phyloP scores from a whole-genome alignment of 208 protist genomes.

The Herpetomonas tarakana region DNA sequence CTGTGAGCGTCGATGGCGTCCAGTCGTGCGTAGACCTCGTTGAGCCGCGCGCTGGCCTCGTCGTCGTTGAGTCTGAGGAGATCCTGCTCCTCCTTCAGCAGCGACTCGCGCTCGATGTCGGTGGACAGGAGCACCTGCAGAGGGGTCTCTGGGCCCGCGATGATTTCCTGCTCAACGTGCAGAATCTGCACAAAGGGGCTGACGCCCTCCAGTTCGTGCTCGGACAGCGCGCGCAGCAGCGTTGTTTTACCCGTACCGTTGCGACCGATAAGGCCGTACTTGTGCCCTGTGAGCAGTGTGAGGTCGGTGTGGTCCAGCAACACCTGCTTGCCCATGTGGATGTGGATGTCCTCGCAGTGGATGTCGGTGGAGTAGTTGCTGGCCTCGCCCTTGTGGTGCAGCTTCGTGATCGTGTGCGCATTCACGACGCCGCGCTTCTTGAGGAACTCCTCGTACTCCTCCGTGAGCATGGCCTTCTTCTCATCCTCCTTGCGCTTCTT shows the following conservation, averaged over 20 bases:
- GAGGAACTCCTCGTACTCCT: slow-evolving; percentile 91
- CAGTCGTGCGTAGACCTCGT: slow-evolving; percentile 94
- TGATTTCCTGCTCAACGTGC: slow-evolving; percentile 98
- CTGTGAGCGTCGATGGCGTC: slow-evolving; percentile 95
- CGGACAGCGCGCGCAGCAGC: slow-evolving; percentile 93
- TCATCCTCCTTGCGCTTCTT: slow-evolving; percentile 89
- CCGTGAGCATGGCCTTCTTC: slow-evolving; percentile 83
- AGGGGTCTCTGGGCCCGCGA: slow-evolving; percentile 73
- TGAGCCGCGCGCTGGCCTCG: slow-evolving; percentile 73
- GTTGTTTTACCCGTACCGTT: slow-evolving; percentile 95
- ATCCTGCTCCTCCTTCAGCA: slow-evolving; percentile 92
- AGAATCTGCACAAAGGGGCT: slow-evolving; percentile 96
- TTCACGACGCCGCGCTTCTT: slow-evolving; percentile 79
- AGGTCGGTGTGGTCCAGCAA: slow-evolving; percentile 83
- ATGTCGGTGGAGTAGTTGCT: slow-evolving; percentile 81
- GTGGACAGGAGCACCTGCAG: slow-evolving; percentile 88
- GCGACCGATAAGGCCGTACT: slow-evolving; percentile 96
- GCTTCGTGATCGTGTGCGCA: slow-evolving; percentile 71
- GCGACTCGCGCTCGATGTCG: slow-evolving; percentile 90
- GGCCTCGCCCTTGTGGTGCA: slow-evolving; percentile 83
- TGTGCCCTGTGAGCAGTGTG: slow-evolving; percentile 80
- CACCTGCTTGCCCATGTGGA: slow-evolving; percentile 87
- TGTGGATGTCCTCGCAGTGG: slow-evolving; percentile 83
- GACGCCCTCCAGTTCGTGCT: slow-evolving; percentile 92
- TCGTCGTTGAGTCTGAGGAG: slow-evolving; percentile 81